Conservation (phyloP, 2,329 filamentous ascomycete species). For the Geosmithia morbida region DNA sequence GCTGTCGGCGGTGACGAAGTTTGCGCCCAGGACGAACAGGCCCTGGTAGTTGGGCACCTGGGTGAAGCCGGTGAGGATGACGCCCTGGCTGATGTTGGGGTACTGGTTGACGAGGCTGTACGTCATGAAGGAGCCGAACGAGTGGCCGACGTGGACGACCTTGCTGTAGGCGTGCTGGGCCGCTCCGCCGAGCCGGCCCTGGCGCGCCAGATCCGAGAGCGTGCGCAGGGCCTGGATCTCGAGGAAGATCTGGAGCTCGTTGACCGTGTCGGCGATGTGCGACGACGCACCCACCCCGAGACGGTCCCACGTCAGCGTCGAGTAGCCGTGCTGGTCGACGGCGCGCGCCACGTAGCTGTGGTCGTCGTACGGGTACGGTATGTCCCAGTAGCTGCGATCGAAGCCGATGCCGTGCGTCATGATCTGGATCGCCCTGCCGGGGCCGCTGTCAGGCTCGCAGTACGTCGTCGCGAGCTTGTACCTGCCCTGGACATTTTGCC, state of each 20-base stretch:
- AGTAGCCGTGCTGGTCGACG: slow-evolving; percentile 38
- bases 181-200: slow-evolving; percentile 25
- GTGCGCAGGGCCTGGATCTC: slow-evolving; percentile 42
- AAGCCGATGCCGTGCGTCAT: slow-evolving; percentile 26
- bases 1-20: slow-evolving; percentile 27
- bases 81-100: slow-evolving; percentile 38
- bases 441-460: slow-evolving; percentile 37
- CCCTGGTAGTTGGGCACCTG: slow-evolving; percentile 27
- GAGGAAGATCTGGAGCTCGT: slow-evolving; percentile 41
- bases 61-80: slow-evolving; percentile 47
- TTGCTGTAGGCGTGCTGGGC: slow-evolving; percentile 17
- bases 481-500: slow-evolving; percentile 17
- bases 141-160: slow-evolving; percentile 48
- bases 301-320: slow-evolving; percentile 46
- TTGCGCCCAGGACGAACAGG: slow-evolving; percentile 27
- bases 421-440: slow-evolving; percentile 21
- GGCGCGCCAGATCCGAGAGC: slow-evolving; percentile 34
- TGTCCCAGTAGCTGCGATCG: slow-evolving; percentile 44
- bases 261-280: slow-evolving; percentile 43
- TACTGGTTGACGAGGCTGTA: slow-evolving; percentile 37
- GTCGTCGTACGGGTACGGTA: slow-evolving; percentile 39
- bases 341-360: slow-evolving; percentile 48
- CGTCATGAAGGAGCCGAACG: slow-evolving; percentile 44
- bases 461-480: slow-evolving; percentile 47
- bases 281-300: slow-evolving; percentile 45